phyloP scores from a whole-genome alignment of 164 flowering plant species.

The Chimonanthus salicifolius region DNA sequence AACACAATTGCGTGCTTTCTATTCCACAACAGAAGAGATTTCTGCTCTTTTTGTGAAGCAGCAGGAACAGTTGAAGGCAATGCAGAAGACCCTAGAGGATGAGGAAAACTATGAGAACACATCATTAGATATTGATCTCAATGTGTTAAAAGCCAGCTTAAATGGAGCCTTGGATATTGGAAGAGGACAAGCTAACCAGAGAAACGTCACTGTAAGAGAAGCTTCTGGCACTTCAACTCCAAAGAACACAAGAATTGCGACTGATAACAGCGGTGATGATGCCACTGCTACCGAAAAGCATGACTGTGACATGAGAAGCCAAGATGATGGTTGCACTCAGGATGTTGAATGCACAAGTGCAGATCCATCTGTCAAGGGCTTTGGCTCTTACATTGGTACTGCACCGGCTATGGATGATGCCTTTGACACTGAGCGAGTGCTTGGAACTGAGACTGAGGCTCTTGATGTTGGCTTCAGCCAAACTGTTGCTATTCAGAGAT shows the following conservation, averaged over 20 bases:
- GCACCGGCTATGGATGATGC: slow-evolving; percentile 44
- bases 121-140: slow-evolving; percentile 52
- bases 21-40: slow-evolving; percentile 97
- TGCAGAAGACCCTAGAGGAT: slow-evolving; percentile 94
- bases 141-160: slow-evolving; percentile 19
- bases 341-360: slow-evolving; percentile 67
- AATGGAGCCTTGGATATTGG: slow-evolving; percentile 17
- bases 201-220: slow-evolving; percentile 31
- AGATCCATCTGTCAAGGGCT: slow-evolving; percentile 42
- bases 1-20: slow-evolving; percentile 92
- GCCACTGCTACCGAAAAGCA: slow-evolving; percentile 80
- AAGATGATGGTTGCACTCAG: slow-evolving; percentile 60
- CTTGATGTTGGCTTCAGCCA: slow-evolving; percentile 17
- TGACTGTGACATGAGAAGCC: slow-evolving; percentile 58
- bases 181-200: slow-evolving; percentile 15
- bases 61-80: slow-evolving; percentile 90
- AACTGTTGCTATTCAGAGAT: slow-evolving; percentile 34
- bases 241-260: slow-evolving; percentile 29
- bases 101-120: slow-evolving; percentile 78
- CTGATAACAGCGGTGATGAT: slow-evolving; percentile 42
- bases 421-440: slow-evolving; percentile 56
- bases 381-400: slow-evolving; percentile 81
- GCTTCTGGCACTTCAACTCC: slow-evolving; percentile 47
- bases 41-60: slow-evolving; percentile 69
- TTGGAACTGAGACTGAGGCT: slow-evolving; percentile 66